phyloP scores from a whole-genome alignment of 306 rosid species.

The Cicer arietinum region DNA sequence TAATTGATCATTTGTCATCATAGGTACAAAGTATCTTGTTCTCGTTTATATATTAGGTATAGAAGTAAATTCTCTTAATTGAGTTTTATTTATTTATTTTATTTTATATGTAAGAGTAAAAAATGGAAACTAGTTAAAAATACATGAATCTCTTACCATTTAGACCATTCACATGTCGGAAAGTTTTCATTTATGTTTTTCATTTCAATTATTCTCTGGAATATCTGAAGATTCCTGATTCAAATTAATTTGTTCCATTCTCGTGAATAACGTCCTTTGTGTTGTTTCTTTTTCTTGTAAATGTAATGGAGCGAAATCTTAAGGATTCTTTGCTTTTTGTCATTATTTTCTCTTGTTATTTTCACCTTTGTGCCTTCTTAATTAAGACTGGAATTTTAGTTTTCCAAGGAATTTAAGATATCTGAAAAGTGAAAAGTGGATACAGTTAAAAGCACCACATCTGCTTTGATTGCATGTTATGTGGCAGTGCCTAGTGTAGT shows the following conservation, averaged over 20 bases:
- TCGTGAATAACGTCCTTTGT: conserved; percentile 29
- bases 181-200: background rate
- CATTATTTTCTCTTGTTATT: background rate
- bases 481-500: background rate
- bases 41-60: too few species aligned
- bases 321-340: background rate
- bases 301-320: background rate
- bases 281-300: background rate
- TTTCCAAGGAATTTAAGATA: too few species aligned
- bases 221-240: conserved; percentile 41
- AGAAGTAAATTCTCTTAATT: too few species aligned
- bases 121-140: too few species aligned
- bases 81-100: too few species aligned
- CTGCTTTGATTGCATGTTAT: conserved; percentile 4
- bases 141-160: too few species aligned
- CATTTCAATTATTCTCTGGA: conserved; percentile 14
- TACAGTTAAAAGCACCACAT: background rate
- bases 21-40: too few species aligned
- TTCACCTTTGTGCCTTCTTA: conserved; percentile 3
- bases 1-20: too few species aligned
- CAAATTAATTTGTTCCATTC: background rate
- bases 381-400: conserved; percentile 2
- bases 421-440: too few species aligned
- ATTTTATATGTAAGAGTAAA: too few species aligned
- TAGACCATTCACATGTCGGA: too few species aligned